Conservation (phyloP, 805 yeast genomes). For the Candida jianshihensis region DNA sequence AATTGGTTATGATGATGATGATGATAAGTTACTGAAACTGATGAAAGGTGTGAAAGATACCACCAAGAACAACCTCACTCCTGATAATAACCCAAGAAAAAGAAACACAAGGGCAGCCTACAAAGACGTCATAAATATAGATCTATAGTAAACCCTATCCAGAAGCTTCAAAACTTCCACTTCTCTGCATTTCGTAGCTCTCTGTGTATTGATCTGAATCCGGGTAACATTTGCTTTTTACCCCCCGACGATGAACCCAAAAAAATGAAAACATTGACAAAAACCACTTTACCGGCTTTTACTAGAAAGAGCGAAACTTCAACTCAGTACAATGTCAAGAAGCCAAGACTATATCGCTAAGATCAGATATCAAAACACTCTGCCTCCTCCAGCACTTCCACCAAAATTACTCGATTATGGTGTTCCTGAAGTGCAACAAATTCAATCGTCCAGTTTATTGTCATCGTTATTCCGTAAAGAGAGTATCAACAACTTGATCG, state of each 20-base stretch:
- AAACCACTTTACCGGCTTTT: background rate
- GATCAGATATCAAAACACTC: constrained; percentile 72
- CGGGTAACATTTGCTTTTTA: background rate
- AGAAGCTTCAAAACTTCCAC: too few relatives aligned
- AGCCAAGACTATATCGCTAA: constrained; percentile 78
- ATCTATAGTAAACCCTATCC: constrained; percentile 15
- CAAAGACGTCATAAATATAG: constrained; percentile 18
- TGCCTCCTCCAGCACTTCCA: constrained; percentile 91
- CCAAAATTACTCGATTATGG: constrained; percentile 70
- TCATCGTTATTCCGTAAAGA: constrained; percentile 65
- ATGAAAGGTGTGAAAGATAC: constrained; percentile 5
- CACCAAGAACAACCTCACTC: background rate
- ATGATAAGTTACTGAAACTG: constrained; percentile 8
- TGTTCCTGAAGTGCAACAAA: constrained; percentile 31
- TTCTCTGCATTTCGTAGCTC: too few relatives aligned
- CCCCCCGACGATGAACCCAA: background rate
- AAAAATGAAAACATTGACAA: background rate
- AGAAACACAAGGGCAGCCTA: constrained; percentile 16
- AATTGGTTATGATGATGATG: constrained; percentile 13
- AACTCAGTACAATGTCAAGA: constrained; percentile 28
- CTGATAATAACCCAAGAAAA: constrained; percentile 2
- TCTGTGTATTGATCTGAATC: too few relatives aligned
- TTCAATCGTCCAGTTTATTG: constrained; percentile 49
- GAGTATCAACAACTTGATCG: constrained; percentile 56
- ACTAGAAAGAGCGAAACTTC: background rate